phyloP scores from a whole-genome alignment of 192 early-diverging fungal species.

The Spizellomyces punctatus region DNA sequence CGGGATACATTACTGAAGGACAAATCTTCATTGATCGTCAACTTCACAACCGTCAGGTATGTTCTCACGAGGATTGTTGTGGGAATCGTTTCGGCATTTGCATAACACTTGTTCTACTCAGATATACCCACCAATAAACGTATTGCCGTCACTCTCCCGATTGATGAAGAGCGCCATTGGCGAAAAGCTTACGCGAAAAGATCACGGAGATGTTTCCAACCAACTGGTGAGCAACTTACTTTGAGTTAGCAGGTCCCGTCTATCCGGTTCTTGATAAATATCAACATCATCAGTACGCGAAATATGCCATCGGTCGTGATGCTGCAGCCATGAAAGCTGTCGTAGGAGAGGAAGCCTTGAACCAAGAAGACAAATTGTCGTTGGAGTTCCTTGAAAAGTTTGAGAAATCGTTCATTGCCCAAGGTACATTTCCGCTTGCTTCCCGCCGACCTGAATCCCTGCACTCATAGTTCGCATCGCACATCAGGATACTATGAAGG shows the following conservation, averaged over 20 bases:
- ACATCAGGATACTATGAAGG: slow-evolving; percentile 84
- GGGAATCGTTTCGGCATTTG: too few relatives aligned
- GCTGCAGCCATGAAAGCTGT: slow-evolving; percentile 99
- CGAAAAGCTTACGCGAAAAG: slow-evolving; percentile 95
- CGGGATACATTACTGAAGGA: slow-evolving; percentile 99
- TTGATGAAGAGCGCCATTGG: slow-evolving; percentile 99
- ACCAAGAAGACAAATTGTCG: slow-evolving; percentile 96
- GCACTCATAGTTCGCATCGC: not conserved
- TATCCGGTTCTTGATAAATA: not conserved
- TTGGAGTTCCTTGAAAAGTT: slow-evolving; percentile 99
- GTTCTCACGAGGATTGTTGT: not conserved
- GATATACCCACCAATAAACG: slow-evolving; percentile 99
- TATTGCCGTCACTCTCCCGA: slow-evolving; percentile 96
- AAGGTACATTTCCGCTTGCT: slow-evolving; percentile 58
- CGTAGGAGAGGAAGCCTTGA: slow-evolving; percentile 98
- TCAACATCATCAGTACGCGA: slow-evolving; percentile 72
- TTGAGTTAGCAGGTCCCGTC: not conserved
- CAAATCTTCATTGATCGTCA: slow-evolving; percentile 99
- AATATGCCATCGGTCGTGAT: slow-evolving; percentile 98
- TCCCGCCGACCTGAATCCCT: not conserved
- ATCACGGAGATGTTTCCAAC: slow-evolving; percentile 99
- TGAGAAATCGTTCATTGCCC: slow-evolving; percentile 95
- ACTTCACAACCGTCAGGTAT: slow-evolving; percentile 90
- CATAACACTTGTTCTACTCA: slow-evolving; percentile 8
- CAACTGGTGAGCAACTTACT: slow-evolving; percentile 70